A percentile compares a stretch with the other conserved stretches of the same genome.
These are phyloP conservation scores for Brasenia schreberi DNA, from an alignment of 164 flowering plant genomes.

Conservation along the genomic window DNA sequence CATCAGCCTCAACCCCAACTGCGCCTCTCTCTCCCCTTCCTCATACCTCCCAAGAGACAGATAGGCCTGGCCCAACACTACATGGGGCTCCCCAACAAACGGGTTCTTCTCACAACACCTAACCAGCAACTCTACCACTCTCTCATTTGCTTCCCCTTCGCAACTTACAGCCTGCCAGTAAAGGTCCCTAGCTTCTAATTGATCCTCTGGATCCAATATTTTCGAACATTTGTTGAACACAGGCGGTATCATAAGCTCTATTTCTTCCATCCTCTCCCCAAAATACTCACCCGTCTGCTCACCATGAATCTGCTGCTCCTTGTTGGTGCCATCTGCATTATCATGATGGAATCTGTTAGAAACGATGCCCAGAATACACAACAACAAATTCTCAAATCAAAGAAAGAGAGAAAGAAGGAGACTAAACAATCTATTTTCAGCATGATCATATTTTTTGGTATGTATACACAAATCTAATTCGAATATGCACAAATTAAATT, in stretches of 20 bases:
- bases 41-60: slow-evolving; percentile 50
- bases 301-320: neutral
- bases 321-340: neutral
- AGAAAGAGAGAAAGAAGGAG: too few relatives aligned
- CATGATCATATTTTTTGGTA: too few relatives aligned
- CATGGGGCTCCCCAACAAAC: slow-evolving; percentile 78
- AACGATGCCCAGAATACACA: too few relatives aligned
- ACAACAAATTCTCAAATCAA: too few relatives aligned
- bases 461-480: too few relatives aligned
- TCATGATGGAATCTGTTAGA: neutral
- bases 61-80: slow-evolving; percentile 61
- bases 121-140: slow-evolving; percentile 44
- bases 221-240: slow-evolving; percentile 56
- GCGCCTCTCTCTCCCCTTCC: slow-evolving; percentile 64
- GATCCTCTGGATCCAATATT: slow-evolving; percentile 52
- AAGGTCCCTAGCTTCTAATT: slow-evolving; percentile 58
- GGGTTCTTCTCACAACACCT: slow-evolving; percentile 65
- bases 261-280: slow-evolving; percentile 36
- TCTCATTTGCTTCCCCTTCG: slow-evolving; percentile 15
- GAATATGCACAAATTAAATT: too few relatives aligned
- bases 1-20: slow-evolving; percentile 51
- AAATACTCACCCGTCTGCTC: neutral
- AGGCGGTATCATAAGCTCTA: slow-evolving; percentile 74
- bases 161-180: slow-evolving; percentile 82
- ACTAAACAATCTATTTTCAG: too few relatives aligned